Evolutionary conservation across 2,329 filamentous ascomycete genomes (phyloP).

Genomic region (Diplodia intermedia): DNA sequence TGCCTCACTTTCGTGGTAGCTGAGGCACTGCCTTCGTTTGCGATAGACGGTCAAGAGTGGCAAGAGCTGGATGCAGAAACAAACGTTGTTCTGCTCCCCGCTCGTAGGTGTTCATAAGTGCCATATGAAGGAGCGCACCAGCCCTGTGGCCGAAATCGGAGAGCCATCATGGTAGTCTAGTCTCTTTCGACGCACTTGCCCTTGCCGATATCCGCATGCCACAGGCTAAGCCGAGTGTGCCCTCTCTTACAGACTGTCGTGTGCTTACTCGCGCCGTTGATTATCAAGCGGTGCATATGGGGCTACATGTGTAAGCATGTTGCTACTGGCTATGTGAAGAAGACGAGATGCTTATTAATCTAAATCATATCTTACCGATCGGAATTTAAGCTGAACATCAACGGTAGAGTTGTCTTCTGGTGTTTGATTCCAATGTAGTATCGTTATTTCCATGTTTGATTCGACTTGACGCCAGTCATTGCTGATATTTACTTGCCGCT

Average conservation of each 20-base stretch:
- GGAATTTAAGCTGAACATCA: not conserved
- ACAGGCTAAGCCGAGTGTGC: not conserved
- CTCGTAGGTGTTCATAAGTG: not conserved
- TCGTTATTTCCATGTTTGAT: not conserved
- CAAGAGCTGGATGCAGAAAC: not conserved
- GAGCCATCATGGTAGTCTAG: constrained; percentile 1
- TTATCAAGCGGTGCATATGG: not conserved
- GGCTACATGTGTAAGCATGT: not conserved
- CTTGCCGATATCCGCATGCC: not conserved
- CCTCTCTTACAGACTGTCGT: not conserved
- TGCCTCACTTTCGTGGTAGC: not conserved
- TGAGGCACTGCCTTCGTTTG: not conserved
- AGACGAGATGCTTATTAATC: not conserved
- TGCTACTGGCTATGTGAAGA: not conserved
- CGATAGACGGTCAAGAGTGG: not conserved
- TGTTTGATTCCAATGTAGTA: not conserved
- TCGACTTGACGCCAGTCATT: not conserved
- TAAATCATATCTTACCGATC: not conserved
- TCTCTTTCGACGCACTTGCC: not conserved
- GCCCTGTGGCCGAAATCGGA: constrained; percentile 1
- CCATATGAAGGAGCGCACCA: not conserved
- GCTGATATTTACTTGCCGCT: not conserved
- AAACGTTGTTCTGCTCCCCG: not conserved
- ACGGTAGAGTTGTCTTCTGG: too few relatives aligned
- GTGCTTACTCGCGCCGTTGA: not conserved